Base-by-base conservation (phyloP, 2,329 filamentous ascomycete species). In the Microcyclospora pomicola region DNA sequence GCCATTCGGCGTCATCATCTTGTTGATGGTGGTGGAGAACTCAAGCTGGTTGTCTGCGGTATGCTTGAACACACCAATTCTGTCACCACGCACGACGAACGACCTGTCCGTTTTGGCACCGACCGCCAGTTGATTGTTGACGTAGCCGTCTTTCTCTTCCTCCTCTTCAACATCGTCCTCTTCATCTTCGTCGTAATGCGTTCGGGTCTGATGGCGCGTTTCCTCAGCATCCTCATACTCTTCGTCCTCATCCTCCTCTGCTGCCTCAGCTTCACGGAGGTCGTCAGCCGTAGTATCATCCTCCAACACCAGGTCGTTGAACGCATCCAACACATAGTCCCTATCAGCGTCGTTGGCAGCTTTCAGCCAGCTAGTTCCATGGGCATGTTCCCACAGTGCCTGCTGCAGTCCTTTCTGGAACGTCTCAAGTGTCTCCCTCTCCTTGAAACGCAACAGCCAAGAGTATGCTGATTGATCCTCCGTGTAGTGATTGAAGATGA, bases 11-110 rank as follows among this genome's bases (percentile, higher is more conserved):
- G 88, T 94, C 59, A 86, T 79, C 36, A 98, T 84, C 62, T 92
- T 94, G 43, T 85, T 94, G 53, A 98, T 98, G 47, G 87, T 96
- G 42, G 91, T 98, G 10, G 85, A 85, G 60, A 96, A 98, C 58
- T 96, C 83, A 12, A 98, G 72, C 48, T 88, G 80, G 58, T 96
- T 92, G 63, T 93, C 83, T 1, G 78, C 70, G 0, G 86, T 94
- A 56, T 98, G 91, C 61, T 92, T 96, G 73, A 98, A 98, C 31
- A 98, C 91, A 38, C 91, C 91, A 58, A 98, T 98, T 71, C 96
- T 95, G 51, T 87, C 91, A 27, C 91, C 91, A 46, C 91, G 81
- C 32, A 98, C 86, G 40, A 98, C 91, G 51, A 96, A 98, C 0
- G 91, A 96, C 42, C 91, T 77, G 58, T 98, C 91, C 48, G 95